Base-by-base conservation (phyloP, 2,329 filamentous ascomycete species). In the Colletotrichum phormii region DNA sequence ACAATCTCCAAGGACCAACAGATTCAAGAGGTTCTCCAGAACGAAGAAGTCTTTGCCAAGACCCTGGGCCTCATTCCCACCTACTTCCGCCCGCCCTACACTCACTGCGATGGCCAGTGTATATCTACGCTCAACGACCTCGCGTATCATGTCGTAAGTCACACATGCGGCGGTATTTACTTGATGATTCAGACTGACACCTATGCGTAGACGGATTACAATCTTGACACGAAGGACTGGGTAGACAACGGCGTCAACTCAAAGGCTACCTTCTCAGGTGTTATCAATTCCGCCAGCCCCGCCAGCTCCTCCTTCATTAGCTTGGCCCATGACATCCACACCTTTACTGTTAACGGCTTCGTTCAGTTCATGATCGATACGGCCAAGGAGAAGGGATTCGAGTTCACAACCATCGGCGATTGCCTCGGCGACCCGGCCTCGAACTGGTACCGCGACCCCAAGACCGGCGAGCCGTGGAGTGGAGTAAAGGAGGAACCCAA, bases 401-500 rank as follows among this genome's bases (percentile, higher is more conserved):
- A 81, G 76, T 79, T 82, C 15, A 84, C 86, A 35, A 86, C 84
- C 7, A 78, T 87, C 18, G 86, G 86, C 60, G 85, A 86, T 71
- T 87, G 85, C 73, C 80, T 87, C 42, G 82, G 81, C 31, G 86
- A 87, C 75, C 81, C 83, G 12, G 61, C 74, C 6, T 78, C 75
- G 46, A 87, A 87, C 79, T 87, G 86, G 86, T 87, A 87, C 78
- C 83, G 86, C 26, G 75, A 79, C 61, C 77, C 81, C 1, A 79
- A 77, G 12, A 80, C 78, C 37, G 75, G 73, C 26, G 71, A 70
- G 64, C 64, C 61, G n/a, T 63, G 26, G 51, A 15, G 18, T 18
- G 67, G 53, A 13, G 15, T 37, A 49, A 73, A 61, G 64, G 66
- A 70, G 26, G 66, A 73, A 13, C 67, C 67, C 18, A 74, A 71